Percentiles rank a stretch among this genome's conserved stretches.
These are phyloP conservation scores for Cordyceps sp. DNA, from an alignment of 2,329 filamentous ascomycete genomes.

Conservation along the genomic window DNA sequence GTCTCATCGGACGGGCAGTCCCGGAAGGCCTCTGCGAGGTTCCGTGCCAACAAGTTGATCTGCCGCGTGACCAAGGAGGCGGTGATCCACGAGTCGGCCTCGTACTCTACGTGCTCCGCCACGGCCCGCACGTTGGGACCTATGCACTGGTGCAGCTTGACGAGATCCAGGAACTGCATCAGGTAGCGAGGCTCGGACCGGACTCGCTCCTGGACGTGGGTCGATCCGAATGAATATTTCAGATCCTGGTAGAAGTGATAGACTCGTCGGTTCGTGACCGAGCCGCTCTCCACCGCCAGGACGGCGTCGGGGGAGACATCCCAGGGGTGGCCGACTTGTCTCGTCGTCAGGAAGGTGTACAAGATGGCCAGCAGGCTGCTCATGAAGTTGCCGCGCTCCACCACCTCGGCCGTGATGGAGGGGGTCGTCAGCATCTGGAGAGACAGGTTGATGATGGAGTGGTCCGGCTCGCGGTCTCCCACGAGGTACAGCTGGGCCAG, in stretches of 20 bases:
- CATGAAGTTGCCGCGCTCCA: constrained; percentile 88
- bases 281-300: constrained; percentile 83
- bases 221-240: constrained; percentile 75
- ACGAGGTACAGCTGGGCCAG: constrained; percentile 90
- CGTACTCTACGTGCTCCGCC: constrained; percentile 93
- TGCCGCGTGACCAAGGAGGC: constrained; percentile 88
- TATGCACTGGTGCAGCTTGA: constrained; percentile 93
- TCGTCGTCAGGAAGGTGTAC: constrained; percentile 90
- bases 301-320: constrained; percentile 76
- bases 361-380: constrained; percentile 91
- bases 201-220: constrained; percentile 73
- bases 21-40: constrained; percentile 76
- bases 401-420: constrained; percentile 89
- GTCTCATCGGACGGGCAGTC: constrained; percentile 48
- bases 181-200: constrained; percentile 75
- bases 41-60: constrained; percentile 80
- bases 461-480: constrained; percentile 88
- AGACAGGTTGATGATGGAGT: constrained; percentile 96
- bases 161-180: constrained; percentile 85
- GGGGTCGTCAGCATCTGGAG: constrained; percentile 93
- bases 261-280: constrained; percentile 86
- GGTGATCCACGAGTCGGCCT: constrained; percentile 95
- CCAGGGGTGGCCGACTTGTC: constrained; percentile 87
- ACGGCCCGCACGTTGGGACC: constrained; percentile 84
- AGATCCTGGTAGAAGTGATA: constrained; percentile 97